Conservation (phyloP, 495 filamentous ascomycete genomes). For the Thermothielavioides terrestris region DNA sequence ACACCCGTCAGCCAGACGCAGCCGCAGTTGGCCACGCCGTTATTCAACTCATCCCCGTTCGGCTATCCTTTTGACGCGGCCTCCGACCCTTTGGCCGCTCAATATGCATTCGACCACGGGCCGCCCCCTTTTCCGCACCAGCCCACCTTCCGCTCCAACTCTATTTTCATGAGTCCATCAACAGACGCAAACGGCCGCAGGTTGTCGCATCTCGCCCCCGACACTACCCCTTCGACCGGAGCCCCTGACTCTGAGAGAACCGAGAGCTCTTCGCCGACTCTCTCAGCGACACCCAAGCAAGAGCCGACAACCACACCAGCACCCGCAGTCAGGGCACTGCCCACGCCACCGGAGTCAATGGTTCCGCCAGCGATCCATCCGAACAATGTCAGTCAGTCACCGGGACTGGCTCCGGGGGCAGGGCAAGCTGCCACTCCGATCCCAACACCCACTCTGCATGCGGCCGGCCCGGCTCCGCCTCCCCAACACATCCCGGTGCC, state of each 20-base stretch:
- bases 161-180: constrained; percentile 45
- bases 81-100: constrained; percentile 30
- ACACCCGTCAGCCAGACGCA: constrained; percentile 13
- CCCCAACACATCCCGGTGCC: neutral
- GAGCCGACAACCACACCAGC: neutral
- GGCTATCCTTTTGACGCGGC: constrained; percentile 43
- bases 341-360: constrained; percentile 26
- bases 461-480: constrained; percentile 10
- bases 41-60: constrained; percentile 38
- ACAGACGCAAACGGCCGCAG: constrained; percentile 40
- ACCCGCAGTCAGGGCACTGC: constrained; percentile 8
- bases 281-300: constrained; percentile 9
- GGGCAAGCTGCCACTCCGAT: constrained; percentile 12
- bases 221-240: constrained; percentile 29
- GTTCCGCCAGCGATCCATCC: constrained; percentile 11
- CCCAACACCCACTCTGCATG: constrained; percentile 16
- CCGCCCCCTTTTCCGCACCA: constrained; percentile 27
- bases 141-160: constrained; percentile 45
- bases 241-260: constrained; percentile 10
- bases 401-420: neutral
- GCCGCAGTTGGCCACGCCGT: constrained; percentile 7
- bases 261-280: constrained; percentile 15
- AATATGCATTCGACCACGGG: constrained; percentile 24
- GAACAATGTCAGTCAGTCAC: constrained; percentile 13
- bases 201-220: constrained; percentile 48